Evolutionary conservation across 768 basidiomycete species (phyloP).

Genomic region (Lactarius trivialis): DNA sequence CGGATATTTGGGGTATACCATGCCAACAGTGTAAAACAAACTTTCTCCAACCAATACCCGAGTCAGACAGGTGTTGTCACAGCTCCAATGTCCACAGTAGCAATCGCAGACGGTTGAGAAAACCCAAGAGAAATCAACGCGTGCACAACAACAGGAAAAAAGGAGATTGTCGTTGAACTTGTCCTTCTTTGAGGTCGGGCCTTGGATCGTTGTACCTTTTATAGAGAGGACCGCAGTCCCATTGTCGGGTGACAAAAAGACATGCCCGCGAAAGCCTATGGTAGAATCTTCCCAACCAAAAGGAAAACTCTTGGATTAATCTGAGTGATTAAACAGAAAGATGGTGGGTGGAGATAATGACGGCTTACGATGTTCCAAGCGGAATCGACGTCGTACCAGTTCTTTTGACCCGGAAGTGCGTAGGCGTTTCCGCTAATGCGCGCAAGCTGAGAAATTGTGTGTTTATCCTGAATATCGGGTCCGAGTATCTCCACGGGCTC

Average conservation of each 20-base stretch:
- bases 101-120: constrained; percentile 87
- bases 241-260: constrained; percentile 75
- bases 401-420: constrained; percentile 55
- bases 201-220: constrained; percentile 82
- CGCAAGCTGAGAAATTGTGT: constrained; percentile 77
- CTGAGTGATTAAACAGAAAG: constrained; percentile 3
- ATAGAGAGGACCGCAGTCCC: constrained; percentile 81
- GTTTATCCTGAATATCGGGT: constrained; percentile 73
- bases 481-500: constrained; percentile 55
- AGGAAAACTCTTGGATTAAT: constrained; percentile 55
- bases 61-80: constrained; percentile 76
- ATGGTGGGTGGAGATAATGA: constrained; percentile 3
- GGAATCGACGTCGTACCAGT: constrained; percentile 77
- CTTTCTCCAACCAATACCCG: constrained; percentile 81
- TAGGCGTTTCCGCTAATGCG: constrained; percentile 90
- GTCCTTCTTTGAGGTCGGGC: constrained; percentile 84
- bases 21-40: constrained; percentile 86
- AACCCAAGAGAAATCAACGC: constrained; percentile 81
- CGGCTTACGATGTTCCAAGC: constrained; percentile 54
- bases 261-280: constrained; percentile 85
- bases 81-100: constrained; percentile 61
- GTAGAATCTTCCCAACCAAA: constrained; percentile 65
- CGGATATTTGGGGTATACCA: constrained; percentile 44
- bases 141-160: constrained; percentile 92
- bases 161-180: constrained; percentile 88